Conservation (phyloP, 78 protist species). For the Trichosphaerium sp. region DNA sequence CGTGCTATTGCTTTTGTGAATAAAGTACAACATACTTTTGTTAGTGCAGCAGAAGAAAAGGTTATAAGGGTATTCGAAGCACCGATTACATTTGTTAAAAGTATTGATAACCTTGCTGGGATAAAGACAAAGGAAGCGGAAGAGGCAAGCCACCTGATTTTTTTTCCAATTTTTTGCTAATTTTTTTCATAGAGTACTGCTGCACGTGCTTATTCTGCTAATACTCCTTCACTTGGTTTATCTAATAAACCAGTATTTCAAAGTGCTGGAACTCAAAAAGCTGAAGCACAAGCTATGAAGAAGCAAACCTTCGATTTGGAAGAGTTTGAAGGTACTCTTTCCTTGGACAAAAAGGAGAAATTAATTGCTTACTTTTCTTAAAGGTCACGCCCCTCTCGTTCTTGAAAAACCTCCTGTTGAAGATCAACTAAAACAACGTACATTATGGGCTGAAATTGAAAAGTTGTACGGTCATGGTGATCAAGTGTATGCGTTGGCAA, state of each 20-base stretch:
- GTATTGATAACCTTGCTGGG: constrained; percentile 13
- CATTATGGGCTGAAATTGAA: constrained; percentile 48
- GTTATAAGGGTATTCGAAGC: constrained; percentile 45
- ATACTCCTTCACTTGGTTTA: constrained; percentile 44
- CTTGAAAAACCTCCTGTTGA: constrained; percentile 35
- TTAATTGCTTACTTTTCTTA: background rate
- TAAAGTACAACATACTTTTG: constrained; percentile 16
- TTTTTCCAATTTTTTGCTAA: too few relatives aligned
- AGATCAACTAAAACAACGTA: constrained; percentile 40
- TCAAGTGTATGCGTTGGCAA: constrained; percentile 33
- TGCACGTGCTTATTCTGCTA: too few relatives aligned
- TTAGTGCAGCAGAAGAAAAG: constrained; percentile 51
- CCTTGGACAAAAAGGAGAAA: background rate
- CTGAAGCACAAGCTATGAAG: background rate
- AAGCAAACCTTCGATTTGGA: too few relatives aligned
- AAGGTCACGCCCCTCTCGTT: constrained; percentile 16
- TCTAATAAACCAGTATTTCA: constrained; percentile 49
- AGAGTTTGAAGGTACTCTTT: background rate
- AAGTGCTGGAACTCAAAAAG: background rate
- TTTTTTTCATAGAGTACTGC: too few relatives aligned
- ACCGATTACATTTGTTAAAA: constrained; percentile 43
- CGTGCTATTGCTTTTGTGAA: constrained; percentile 29
- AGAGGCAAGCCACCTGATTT: constrained; percentile 13
- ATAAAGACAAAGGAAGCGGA: background rate
- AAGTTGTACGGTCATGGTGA: constrained; percentile 51